Conservation (phyloP, 2,329 filamentous ascomycete species). For the Byssochlamys sp. region DNA sequence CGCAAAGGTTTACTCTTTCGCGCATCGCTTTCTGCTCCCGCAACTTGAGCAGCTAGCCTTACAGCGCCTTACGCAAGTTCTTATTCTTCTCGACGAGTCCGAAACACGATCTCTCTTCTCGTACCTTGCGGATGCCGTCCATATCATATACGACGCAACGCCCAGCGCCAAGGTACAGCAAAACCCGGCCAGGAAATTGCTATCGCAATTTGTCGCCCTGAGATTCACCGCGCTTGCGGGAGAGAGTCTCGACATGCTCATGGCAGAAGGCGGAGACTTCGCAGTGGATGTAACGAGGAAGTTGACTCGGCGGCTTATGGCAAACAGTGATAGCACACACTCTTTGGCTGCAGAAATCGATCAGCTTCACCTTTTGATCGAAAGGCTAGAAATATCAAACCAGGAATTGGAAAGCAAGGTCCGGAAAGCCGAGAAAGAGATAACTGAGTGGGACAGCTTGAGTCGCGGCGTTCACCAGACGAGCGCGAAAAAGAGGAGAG, state of each 20-base stretch:
- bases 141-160: not conserved
- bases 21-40: not conserved
- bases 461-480: not conserved
- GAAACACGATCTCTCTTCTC: not conserved
- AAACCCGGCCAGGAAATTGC: not conserved
- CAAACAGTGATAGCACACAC: not conserved
- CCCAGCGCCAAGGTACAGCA: not conserved
- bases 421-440: not conserved
- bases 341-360: not conserved
- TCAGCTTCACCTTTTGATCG: not conserved
- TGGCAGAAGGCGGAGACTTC: conserved; percentile 1
- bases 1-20: conserved; percentile 1
- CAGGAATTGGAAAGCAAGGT: not conserved
- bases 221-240: not conserved
- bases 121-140: not conserved
- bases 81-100: not conserved
- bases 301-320: not conserved
- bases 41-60: not conserved
- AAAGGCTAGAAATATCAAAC: not conserved
- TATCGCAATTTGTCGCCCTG: conserved; percentile 1
- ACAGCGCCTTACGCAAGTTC: not conserved
- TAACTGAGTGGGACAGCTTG: not conserved
- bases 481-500: not conserved
- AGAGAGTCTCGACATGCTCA: not conserved
- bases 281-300: not conserved